Evolutionary conservation across 2,329 filamentous ascomycete species (phyloP).

Genomic region (Balansia obtecta): DNA sequence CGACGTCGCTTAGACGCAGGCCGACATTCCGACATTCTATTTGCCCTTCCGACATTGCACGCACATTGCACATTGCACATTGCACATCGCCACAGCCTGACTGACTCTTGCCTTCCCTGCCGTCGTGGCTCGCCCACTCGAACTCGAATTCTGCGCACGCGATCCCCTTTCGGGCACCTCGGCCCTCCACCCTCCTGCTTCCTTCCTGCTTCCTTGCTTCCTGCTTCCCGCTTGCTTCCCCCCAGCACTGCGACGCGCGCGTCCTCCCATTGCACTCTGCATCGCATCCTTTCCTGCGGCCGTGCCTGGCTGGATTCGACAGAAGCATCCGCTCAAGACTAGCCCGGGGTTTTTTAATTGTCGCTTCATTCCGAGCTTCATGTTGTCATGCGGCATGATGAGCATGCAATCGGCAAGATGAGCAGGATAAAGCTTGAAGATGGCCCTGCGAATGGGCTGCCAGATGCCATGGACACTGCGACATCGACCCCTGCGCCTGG

Average conservation of each 20-base stretch:
- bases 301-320: background rate
- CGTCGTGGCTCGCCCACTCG: background rate
- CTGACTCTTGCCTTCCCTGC: constrained; percentile 1
- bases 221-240: too few species aligned
- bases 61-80: too few species aligned
- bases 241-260: constrained; percentile 4
- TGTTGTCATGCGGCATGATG: constrained; percentile 28
- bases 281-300: background rate
- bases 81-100: background rate
- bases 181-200: background rate
- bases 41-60: constrained; percentile 3
- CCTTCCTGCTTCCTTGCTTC: too few species aligned
- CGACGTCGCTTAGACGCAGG: constrained; percentile 9
- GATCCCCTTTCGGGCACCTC: constrained; percentile 1
- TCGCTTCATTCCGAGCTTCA: background rate
- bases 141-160: constrained; percentile 3
- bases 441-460: constrained; percentile 21
- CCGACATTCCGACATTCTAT: constrained; percentile 13
- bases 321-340: background rate
- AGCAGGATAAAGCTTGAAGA: constrained; percentile 33
- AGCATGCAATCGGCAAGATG: constrained; percentile 27
- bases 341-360: background rate
- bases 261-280: background rate
- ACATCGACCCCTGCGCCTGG: constrained; percentile 25
- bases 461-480: constrained; percentile 28